Percentiles rank a stretch among this genome's conserved stretches.
Conservation (phyloP, 208 protist species). For the Crithidia sp. region DNA sequence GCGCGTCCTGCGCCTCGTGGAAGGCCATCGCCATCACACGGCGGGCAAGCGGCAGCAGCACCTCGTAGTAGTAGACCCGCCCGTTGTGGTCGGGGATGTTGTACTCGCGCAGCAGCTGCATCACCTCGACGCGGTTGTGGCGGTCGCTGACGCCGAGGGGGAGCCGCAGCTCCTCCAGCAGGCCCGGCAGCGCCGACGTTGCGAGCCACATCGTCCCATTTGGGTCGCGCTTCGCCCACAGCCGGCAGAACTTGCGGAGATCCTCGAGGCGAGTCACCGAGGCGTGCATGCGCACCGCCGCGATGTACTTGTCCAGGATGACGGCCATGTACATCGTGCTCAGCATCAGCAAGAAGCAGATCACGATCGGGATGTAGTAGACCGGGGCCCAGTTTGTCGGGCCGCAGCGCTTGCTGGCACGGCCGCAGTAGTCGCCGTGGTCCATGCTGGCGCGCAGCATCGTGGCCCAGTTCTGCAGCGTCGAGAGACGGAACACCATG, state of each 20-base stretch:
- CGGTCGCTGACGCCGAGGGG: conserved; percentile 82
- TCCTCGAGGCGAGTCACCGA: conserved; percentile 77
- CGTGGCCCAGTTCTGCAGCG: conserved; percentile 87
- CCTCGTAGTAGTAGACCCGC: conserved; percentile 87
- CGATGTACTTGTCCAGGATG: conserved; percentile 84
- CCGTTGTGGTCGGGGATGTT: conserved; percentile 86
- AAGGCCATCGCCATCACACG: conserved; percentile 86
- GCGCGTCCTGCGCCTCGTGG: conserved; percentile 50
- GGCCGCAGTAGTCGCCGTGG: conserved; percentile 52
- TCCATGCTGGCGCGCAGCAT: conserved; percentile 83
- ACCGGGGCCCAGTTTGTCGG: conserved; percentile 81
- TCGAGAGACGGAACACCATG: conserved; percentile 88
- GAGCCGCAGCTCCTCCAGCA: conserved; percentile 83
- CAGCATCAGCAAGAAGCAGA: conserved; percentile 81
- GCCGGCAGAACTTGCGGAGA: conserved; percentile 71
- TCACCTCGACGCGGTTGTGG: conserved; percentile 77
- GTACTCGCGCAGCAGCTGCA: conserved; percentile 86
- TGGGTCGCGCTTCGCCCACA: conserved; percentile 80
- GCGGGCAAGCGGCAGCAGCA: conserved; percentile 81
- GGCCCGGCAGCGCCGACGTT: conserved; percentile 54
- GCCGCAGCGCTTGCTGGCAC: conserved; percentile 58
- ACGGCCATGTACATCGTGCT: conserved; percentile 85
- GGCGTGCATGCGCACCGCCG: conserved; percentile 70
- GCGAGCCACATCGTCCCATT: conserved; percentile 77
- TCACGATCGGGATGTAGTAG: conserved; percentile 85